Evolutionary conservation across 345 rosid genomes (phyloP), one percentile per base, ranked within the genome.

Genomic region (Ceriops decandra): DNA sequence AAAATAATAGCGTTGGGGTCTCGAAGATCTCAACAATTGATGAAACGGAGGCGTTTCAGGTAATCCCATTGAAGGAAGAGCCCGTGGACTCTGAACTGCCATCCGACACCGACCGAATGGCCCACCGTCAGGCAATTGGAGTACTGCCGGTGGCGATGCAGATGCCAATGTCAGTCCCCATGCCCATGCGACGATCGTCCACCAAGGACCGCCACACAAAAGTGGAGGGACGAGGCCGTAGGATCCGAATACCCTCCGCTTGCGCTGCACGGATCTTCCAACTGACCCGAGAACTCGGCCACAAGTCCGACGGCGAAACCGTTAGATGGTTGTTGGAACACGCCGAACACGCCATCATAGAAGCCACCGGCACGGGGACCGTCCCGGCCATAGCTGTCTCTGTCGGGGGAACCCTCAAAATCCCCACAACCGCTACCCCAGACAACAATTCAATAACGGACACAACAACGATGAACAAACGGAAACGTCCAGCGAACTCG

Each of bases 161-260:
- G 72, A 71, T 57, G 51, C 75, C 74, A 19, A 16, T 61, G 57
- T n/a, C 71, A 20, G 59, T 36, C 31, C 20, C 66, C 21, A 35
- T 53, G 6, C 60, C 67, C 17, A 21, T 72, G 1, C 69, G 74
- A 70, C 72, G 86, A 31, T 78, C 85, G 2, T 86, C 83, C 64
- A 81, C 82, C 68, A 84, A 81, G 74, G 87, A 84, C 75, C 82
- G 87, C 51, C 87, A 84, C 67, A 84, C 87, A 38, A 83, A 83
- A 72, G 87, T 83, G 47, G 87, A 83, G 67, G 87, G 87, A 26
- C 84, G 84, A 5, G 87, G 87, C 21, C 79, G 87, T 13, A 83
- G 87, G 83, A 83, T 83, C 71, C 83, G 87, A 69, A 83, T 83
- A 72, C 87, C 87, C 30, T 83, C 87, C 32, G 72, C 87, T 5